These are phyloP conservation scores for Cucumis melo DNA, from an alignment of 306 rosid species.

Conservation along the genomic window DNA sequence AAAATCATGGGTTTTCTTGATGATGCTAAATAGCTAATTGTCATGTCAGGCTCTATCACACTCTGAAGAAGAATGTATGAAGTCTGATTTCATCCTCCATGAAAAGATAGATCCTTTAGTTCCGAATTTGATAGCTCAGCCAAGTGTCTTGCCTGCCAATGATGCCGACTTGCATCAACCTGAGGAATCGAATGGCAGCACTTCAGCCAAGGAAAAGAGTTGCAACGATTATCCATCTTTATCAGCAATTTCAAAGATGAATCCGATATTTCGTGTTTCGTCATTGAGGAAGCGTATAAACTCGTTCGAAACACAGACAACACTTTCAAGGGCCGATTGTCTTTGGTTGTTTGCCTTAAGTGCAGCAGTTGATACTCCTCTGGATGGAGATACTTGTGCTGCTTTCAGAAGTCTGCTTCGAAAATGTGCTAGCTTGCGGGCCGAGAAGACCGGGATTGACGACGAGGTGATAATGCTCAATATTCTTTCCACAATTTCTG, in stretches of 20 bases:
- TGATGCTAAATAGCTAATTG: neutral
- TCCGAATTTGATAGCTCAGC: neutral
- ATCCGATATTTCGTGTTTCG: slow-evolving; percentile 36
- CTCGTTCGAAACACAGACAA: slow-evolving; percentile 17
- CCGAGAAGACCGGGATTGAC: slow-evolving; percentile 41
- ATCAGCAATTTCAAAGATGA: slow-evolving; percentile 41
- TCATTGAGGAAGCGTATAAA: slow-evolving; percentile 50
- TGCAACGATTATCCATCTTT: slow-evolving; percentile 33
- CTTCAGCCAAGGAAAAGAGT: slow-evolving; percentile 16
- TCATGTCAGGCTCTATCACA: slow-evolving; percentile 42
- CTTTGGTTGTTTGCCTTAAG: slow-evolving; percentile 72
- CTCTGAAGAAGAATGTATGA: slow-evolving; percentile 20
- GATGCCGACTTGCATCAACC: neutral
- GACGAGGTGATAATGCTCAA: slow-evolving; percentile 69
- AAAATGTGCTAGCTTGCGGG: slow-evolving; percentile 62
- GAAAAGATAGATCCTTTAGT: neutral
- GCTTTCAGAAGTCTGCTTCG: slow-evolving; percentile 67
- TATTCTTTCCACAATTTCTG: slow-evolving; percentile 55
- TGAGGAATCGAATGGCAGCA: slow-evolving; percentile 12
- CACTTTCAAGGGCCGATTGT: slow-evolving; percentile 39
- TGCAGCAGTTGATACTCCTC: slow-evolving; percentile 62
- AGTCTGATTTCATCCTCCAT: slow-evolving; percentile 1
- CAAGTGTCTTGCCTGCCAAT: neutral
- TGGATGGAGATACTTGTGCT: slow-evolving; percentile 55
- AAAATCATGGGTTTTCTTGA: neutral